These are phyloP conservation scores for Camellia japonica DNA, from an alignment of 148 eudicot genomes.

Conservation along the genomic window DNA sequence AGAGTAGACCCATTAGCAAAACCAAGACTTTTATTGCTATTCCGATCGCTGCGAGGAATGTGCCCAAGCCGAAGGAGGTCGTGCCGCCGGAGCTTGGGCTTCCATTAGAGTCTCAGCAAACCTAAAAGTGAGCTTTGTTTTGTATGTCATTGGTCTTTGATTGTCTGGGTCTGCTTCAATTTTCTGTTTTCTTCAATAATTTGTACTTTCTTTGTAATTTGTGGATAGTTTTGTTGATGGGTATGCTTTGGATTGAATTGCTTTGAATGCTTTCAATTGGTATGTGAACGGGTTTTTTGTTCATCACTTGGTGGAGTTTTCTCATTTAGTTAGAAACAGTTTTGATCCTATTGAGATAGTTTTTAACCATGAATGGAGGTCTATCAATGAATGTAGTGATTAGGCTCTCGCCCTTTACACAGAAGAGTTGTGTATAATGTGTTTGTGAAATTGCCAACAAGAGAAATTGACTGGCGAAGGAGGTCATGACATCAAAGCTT, in stretches of 20 bases:
- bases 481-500: conserved; percentile 26
- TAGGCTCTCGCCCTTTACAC: neutral
- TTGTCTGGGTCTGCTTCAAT: conserved; percentile 4
- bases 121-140: neutral
- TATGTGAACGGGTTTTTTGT: neutral
- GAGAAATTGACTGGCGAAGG: neutral
- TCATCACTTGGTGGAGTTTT: neutral
- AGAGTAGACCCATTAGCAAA: conserved; percentile 76
- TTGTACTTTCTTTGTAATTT: neutral
- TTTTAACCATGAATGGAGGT: no score
- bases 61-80: conserved; percentile 13
- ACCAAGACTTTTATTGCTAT: conserved; percentile 65
- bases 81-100: conserved; percentile 42
- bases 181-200: neutral
- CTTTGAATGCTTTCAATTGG: neutral
- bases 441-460: conserved; percentile 1
- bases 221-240: neutral
- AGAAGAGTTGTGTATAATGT: neutral
- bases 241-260: neutral
- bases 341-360: neutral
- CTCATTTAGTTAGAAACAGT: no score
- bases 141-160: neutral
- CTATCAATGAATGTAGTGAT: neutral
- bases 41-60: conserved; percentile 18
- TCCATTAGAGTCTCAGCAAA: conserved; percentile 49